phyloP scores from a whole-genome alignment of 192 early-diverging fungal species.

The Backusella tarrabulga region DNA sequence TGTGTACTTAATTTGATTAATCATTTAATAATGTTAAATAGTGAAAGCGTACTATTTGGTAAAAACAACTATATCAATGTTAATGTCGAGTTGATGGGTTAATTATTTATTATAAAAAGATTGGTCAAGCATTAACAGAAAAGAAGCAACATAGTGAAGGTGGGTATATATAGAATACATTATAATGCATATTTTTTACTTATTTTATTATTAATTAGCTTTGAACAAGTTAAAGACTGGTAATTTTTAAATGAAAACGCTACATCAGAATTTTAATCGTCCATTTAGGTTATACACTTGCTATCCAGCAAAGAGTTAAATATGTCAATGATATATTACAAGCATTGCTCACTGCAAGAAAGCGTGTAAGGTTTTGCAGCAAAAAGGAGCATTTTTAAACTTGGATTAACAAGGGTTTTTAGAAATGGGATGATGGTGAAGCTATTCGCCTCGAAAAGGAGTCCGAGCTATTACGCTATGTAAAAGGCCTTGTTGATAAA shows the following conservation, averaged over 20 bases:
- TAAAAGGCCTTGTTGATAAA: constrained; percentile 56
- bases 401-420: not conserved
- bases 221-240: constrained; percentile 42
- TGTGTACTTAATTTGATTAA: not conserved
- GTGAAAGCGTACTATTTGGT: constrained; percentile 74
- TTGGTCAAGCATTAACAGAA: constrained; percentile 35
- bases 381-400: not conserved
- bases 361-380: constrained; percentile 27
- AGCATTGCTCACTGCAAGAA: constrained; percentile 60
- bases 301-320: constrained; percentile 53
- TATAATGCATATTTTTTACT: not conserved
- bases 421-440: constrained; percentile 70
- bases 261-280: not conserved
- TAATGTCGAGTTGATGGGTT: not conserved
- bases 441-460: constrained; percentile 49
- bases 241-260: not conserved
- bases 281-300: constrained; percentile 56
- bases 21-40: constrained; percentile 12
- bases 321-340: constrained; percentile 64
- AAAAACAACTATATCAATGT: constrained; percentile 4
- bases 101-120: not conserved
- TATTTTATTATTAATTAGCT: constrained; percentile 22
- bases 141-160: constrained; percentile 32
- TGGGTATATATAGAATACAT: not conserved
- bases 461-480: constrained; percentile 61